phyloP scores from a whole-genome alignment of 345 rosid genomes.

The Gynandropsis gynandra region DNA sequence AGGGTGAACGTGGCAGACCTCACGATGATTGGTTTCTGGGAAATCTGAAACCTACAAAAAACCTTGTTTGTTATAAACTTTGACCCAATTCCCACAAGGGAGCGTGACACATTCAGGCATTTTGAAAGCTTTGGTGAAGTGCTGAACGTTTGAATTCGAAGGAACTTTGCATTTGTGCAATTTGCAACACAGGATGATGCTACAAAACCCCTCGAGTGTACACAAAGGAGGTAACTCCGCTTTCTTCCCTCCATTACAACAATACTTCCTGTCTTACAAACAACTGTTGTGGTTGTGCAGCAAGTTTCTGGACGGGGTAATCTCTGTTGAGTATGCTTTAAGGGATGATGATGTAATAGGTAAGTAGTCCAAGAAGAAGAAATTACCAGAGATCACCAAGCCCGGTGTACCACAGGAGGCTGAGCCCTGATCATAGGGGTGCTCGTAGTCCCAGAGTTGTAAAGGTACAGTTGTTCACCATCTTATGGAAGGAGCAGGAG shows the following conservation, averaged over 20 bases:
- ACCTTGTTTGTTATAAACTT: constrained; percentile 69
- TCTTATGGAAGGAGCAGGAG: constrained; percentile 35
- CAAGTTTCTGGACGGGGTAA: constrained; percentile 60
- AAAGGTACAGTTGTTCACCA: constrained; percentile 40
- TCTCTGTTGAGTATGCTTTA: constrained; percentile 72
- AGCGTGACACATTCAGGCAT: constrained; percentile 52
- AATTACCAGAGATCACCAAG: constrained; percentile 52
- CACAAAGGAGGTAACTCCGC: constrained; percentile 45
- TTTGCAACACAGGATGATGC: constrained; percentile 71
- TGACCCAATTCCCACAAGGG: constrained; percentile 56
- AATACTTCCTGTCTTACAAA: not conserved
- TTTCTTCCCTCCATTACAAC: not conserved
- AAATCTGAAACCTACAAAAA: constrained; percentile 60
- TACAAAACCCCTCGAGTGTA: constrained; percentile 55
- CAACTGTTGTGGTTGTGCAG: constrained; percentile 28
- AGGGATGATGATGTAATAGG: constrained; percentile 61
- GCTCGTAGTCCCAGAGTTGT: constrained; percentile 55
- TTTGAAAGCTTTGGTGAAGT: constrained; percentile 63
- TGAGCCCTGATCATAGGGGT: constrained; percentile 62
- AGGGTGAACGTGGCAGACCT: constrained; percentile 59
- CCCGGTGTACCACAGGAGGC: constrained; percentile 45
- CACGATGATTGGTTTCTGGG: constrained; percentile 39
- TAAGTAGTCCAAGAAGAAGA: constrained; percentile 53
- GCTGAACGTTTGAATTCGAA: constrained; percentile 46
- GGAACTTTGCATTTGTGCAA: constrained; percentile 75